Evolutionary conservation across 2,329 filamentous ascomycete genomes (phyloP), one percentile per base, ranked within the genome.

Genomic region (Sporothrix dimorphospora): DNA sequence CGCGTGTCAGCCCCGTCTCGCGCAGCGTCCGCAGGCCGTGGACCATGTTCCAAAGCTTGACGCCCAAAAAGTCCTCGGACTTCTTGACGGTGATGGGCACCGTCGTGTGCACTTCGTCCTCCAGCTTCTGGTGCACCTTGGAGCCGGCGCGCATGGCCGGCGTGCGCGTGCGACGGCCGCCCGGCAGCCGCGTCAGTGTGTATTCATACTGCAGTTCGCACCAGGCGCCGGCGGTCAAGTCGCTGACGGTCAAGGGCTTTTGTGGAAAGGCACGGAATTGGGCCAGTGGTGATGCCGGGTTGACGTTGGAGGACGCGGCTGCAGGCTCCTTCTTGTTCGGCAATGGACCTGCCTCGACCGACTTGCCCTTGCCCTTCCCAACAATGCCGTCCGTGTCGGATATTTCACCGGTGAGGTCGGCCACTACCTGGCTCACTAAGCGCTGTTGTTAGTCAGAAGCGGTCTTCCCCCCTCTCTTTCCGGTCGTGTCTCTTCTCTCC

Each of bases 171-270:
- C 92, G 94, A 72, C 88, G 88, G 0, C 95, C 96, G 78, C 91
- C 84, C 0, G 86, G 87, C 4, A 88, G 89, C 71, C 89, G 90
- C 3, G 90, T 92, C 71, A 99, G 85, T 0, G 90, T 93, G 81
- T 97, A 98, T 85, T 90, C 94, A 78, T 97, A 97, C 80, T 98
- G 94, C 73, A 98, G 81, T 81, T 99, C 95, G 80, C 96, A 99
- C 96, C 96, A 99, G 8, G 94, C 91, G 1, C 94, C 94, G 0
- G 93, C 92, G 0, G 94, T 89, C 30, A 98, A 83, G 80, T 99
- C 96, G 2, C 93, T 94, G 0, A 98, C 96, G 0, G 92, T 94
- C 8, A 98, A 86, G 0, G 92, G 89, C 78, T 93, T 95, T 78
- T 87, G 91, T 0, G 93, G 93, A 71, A 87, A 90, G 0, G 89